Conservation (phyloP, 441 rosid species). For the Cnidoscolus chayamansa region DNA sequence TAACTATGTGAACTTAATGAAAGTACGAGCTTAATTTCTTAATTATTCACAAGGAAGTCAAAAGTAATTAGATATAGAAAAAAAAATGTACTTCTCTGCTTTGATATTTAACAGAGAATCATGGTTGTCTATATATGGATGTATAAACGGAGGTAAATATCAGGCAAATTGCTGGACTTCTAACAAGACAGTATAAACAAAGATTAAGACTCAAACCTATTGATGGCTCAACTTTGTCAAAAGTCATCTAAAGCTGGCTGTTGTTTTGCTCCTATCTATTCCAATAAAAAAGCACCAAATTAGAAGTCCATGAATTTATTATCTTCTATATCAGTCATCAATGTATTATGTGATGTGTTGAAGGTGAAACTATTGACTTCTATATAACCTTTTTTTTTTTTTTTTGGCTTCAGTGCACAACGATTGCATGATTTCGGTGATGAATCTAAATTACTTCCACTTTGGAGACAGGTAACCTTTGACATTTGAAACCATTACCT, state of each 20-base stretch:
- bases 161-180: not conserved
- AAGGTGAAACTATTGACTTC: not conserved
- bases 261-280: not conserved
- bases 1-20: not conserved
- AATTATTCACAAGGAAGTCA: not conserved
- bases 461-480: slow-evolving; percentile 91
- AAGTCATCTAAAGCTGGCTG: not conserved
- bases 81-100: not conserved
- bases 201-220: not conserved
- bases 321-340: not conserved
- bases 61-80: not conserved
- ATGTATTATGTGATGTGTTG: not conserved
- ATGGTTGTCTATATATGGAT: not conserved
- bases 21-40: not conserved
- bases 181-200: not conserved
- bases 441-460: slow-evolving; percentile 92
- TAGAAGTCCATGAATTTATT: too few relatives aligned
- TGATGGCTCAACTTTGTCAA: not conserved
- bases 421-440: slow-evolving; percentile 83
- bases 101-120: slow-evolving; percentile 2
- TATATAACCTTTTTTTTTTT: slow-evolving; percentile 18
- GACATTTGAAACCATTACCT: slow-evolving; percentile 2
- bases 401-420: slow-evolving; percentile 59
- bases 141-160: slow-evolving; percentile 3
- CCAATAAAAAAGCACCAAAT: not conserved